phyloP scores from a whole-genome alignment of 208 protist genomes.

The Zelonia costaricensis region DNA sequence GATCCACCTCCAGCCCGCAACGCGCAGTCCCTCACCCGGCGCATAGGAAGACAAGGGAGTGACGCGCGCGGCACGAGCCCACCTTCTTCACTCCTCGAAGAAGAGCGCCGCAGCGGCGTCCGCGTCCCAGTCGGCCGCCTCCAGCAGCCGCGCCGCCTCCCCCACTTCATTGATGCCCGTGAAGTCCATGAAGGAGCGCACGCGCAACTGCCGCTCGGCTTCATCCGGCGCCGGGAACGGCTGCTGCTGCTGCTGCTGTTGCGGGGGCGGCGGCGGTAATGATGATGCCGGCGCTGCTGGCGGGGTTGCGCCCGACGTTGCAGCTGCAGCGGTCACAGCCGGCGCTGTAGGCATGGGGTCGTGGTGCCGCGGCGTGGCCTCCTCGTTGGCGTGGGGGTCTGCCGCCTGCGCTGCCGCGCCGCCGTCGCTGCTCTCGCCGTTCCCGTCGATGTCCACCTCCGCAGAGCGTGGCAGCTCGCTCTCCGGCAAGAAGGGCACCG shows the following conservation, averaged over 20 bases:
- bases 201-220: not conserved
- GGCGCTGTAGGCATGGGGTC: not conserved
- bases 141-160: conserved; percentile 40
- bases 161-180: conserved; percentile 25
- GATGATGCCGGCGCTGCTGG: not conserved
- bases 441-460: not conserved
- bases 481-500: conserved; percentile 64
- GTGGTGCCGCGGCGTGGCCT: not conserved
- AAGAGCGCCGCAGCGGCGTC: conserved; percentile 33
- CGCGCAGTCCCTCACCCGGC: too few species aligned
- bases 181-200: conserved; percentile 43
- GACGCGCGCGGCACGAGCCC: too few species aligned
- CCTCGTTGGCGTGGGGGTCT: not conserved
- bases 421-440: too few species aligned
- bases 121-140: conserved; percentile 49
- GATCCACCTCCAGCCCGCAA: not conserved
- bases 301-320: not conserved
- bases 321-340: not conserved
- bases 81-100: conserved; percentile 8
- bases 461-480: conserved; percentile 29
- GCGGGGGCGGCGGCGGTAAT: not conserved
- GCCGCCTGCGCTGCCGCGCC: not conserved
- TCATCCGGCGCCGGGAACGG: conserved; percentile 3
- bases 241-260: not conserved
- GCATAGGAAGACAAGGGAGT: too few species aligned